Evolutionary conservation across 352 stramenopile genomes (phyloP).

Genomic region (Pythium phragmiticola): DNA sequence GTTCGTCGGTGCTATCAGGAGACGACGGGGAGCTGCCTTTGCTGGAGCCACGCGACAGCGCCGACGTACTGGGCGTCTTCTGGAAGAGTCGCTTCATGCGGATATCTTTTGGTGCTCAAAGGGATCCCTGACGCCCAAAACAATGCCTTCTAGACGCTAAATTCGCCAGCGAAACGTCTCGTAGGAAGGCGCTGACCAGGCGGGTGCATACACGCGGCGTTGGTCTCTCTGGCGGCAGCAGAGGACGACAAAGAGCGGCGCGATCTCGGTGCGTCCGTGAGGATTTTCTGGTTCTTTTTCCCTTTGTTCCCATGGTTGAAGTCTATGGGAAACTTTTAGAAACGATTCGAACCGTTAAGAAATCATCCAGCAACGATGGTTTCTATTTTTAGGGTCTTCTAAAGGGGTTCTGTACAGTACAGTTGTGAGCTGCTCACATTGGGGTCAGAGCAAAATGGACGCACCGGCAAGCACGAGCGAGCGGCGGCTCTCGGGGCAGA

Average conservation of each 20-base stretch:
- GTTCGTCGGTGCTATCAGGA: slow-evolving; percentile 6
- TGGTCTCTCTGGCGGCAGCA: not conserved
- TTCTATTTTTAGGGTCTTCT: slow-evolving; percentile 20
- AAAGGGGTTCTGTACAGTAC: slow-evolving; percentile 8
- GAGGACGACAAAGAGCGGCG: not conserved
- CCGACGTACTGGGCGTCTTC: slow-evolving; percentile 24
- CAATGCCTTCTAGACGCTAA: not conserved
- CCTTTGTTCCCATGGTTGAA: slow-evolving; percentile 16
- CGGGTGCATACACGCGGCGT: slow-evolving; percentile 8
- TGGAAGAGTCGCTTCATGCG: slow-evolving; percentile 65
- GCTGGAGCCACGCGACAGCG: slow-evolving; percentile 17
- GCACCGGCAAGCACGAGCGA: not conserved
- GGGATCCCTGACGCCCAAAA: not conserved
- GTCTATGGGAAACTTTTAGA: slow-evolving; percentile 15
- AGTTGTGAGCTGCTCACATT: not conserved
- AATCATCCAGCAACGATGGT: not conserved
- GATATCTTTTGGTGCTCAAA: not conserved
- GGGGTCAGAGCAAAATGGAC: slow-evolving; percentile 10
- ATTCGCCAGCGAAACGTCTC: not conserved
- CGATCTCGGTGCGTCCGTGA: not conserved
- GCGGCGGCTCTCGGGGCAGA: slow-evolving; percentile 21
- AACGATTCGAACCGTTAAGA: slow-evolving; percentile 7
- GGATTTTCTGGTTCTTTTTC: not conserved
- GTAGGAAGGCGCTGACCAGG: not conserved
- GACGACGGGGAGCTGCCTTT: slow-evolving; percentile 18